Conservation (phyloP, 176 grass and related monocot genomes). For the Dendrocalamus sinicus region DNA sequence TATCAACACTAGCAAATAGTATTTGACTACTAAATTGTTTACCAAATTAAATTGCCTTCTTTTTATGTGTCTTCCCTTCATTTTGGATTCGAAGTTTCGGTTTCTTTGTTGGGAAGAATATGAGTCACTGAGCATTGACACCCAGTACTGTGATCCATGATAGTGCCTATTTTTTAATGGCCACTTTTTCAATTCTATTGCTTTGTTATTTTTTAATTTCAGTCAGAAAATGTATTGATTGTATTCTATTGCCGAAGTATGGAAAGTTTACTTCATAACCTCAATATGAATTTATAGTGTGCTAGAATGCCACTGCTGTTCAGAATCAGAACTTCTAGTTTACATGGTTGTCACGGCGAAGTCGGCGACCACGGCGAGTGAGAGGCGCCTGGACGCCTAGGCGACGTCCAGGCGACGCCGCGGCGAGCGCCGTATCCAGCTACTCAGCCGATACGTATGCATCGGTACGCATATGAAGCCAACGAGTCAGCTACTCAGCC, state of each 20-base stretch:
- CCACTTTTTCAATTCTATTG: neutral
- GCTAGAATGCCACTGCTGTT: slow-evolving; percentile 1
- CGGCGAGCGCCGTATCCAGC: too few species aligned
- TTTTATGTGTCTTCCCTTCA: neutral
- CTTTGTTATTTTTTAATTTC: slow-evolving; percentile 10
- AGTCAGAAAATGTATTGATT: neutral
- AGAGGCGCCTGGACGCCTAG: too few species aligned
- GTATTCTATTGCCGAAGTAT: neutral
- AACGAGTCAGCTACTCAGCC: too few species aligned
- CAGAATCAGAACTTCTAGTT: slow-evolving; percentile 3
- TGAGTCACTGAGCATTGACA: neutral
- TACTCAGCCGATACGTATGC: too few species aligned
- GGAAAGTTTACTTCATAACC: neutral
- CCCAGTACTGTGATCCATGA: neutral
- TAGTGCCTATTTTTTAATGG: slow-evolving; percentile 15
- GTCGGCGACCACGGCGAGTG: too few species aligned
- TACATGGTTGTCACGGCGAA: too few species aligned
- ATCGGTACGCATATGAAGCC: too few species aligned
- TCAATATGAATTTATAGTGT: neutral
- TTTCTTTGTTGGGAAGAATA: slow-evolving; percentile 3
- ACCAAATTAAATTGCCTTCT: neutral
- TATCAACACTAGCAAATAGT: neutral
- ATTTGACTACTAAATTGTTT: neutral
- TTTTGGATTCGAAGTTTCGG: neutral
- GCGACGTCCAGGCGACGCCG: too few species aligned